These are phyloP conservation scores for Xylogone sp. DNA, from an alignment of 2,329 filamentous ascomycete species.

Conservation along the genomic window DNA sequence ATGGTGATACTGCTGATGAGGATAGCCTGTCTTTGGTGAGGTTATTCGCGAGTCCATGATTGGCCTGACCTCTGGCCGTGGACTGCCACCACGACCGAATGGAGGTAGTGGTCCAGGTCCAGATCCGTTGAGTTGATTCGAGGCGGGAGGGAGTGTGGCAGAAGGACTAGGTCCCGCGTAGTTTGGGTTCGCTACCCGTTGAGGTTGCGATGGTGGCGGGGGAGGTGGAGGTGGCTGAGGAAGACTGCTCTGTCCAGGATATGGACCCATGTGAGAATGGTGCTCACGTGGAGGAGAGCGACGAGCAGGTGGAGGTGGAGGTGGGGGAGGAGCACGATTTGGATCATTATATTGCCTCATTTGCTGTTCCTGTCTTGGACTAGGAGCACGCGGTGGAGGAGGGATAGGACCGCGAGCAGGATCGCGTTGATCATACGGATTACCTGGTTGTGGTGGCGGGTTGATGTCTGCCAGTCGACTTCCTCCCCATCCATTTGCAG, in stretches of 20 bases:
- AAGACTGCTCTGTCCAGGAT: conserved; percentile 23
- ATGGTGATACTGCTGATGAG: conserved; percentile 74
- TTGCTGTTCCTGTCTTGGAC: conserved; percentile 69
- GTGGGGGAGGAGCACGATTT: conserved; percentile 52
- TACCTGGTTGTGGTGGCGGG: conserved; percentile 68
- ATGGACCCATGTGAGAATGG: conserved; percentile 24
- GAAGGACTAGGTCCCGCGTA: conserved; percentile 47
- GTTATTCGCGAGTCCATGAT: conserved; percentile 80
- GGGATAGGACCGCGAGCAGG: conserved; percentile 64
- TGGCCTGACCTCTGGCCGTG: conserved; percentile 78
- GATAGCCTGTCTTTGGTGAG: conserved; percentile 87
- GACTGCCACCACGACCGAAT: conserved; percentile 72
- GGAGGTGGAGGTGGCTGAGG: conserved; percentile 50
- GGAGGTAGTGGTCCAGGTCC: conserved; percentile 50
- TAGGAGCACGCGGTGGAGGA: conserved; percentile 60
- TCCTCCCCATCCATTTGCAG: conserved; percentile 52
- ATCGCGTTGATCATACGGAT: conserved; percentile 80
- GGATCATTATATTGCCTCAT: conserved; percentile 66
- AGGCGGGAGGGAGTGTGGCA: conserved; percentile 40
- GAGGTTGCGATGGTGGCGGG: conserved; percentile 39
- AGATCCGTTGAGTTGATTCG: conserved; percentile 28
- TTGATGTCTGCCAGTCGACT: conserved; percentile 76
- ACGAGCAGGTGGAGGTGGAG: conserved; percentile 44
- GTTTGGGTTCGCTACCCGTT: conserved; percentile 57
- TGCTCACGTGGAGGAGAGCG: conserved; percentile 48